Base-by-base conservation (phyloP, 2,329 filamentous ascomycete species). In the Fusarium penzigii region DNA sequence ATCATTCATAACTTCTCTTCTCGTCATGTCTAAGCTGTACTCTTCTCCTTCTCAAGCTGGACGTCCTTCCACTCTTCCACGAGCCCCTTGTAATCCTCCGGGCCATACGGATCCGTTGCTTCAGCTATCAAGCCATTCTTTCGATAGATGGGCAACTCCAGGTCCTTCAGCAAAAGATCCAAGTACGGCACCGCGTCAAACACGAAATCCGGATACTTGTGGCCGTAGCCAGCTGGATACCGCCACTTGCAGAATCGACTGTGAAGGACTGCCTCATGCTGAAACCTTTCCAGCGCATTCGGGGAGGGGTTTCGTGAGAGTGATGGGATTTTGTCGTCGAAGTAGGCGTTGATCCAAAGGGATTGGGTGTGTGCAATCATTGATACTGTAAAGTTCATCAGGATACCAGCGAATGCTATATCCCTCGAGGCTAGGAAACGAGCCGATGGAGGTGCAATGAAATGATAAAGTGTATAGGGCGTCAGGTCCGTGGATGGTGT, bases 141-240 rank as follows among this genome's bases (percentile, higher is more conserved):
- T 34, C 83, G 72, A 57, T 80, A 75, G 13, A 73, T 72, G 16
- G 77, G 72, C 49, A 92, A 68, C 0, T 83, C 87, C 50, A 92
- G 62, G 67, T 93, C 89, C 5, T 73, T 71, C 53, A 89, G 66
- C 64, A 93, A 67, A 63, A 86, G 63, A 68, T 92, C 89, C 16
- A 90, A 67, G 52, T 91, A 94, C 5, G 88, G 88, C 48, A 93
- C 67, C 0, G 81, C 81, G 68, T 94, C 90, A 64, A 93, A 92
- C 16, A 89, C 85, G 58, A 92, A 86, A 66, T 90, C 88, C 0
- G 86, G 86, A 52, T 80, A 76, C 64, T 76, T 78, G 39, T 74
- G 75, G 1, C 87, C 87, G 63, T 83, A 85, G 0, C 87, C 88
- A 4, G 75, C 78, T 1, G 86, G 83, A 61, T 88, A 89, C 25